Evolutionary conservation across 2,329 filamentous ascomycete genomes (phyloP).

Genomic region (Pezicula rhizophila): DNA sequence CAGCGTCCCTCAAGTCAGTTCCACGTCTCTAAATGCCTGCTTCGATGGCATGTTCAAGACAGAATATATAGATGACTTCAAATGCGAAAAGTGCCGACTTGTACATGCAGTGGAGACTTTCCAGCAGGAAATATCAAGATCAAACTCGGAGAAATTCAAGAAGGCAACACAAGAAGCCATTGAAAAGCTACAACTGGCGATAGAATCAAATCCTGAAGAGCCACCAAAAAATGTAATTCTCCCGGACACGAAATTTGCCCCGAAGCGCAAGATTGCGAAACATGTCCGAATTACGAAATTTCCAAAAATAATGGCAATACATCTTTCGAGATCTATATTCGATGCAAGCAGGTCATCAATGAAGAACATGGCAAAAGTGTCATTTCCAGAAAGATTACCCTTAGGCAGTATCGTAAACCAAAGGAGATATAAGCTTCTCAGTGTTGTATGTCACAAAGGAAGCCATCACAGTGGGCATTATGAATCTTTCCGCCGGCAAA

Average conservation of each 20-base stretch:
- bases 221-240: constrained; percentile 66
- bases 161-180: constrained; percentile 52
- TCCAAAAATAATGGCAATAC: constrained; percentile 84
- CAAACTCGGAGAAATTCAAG: constrained; percentile 45
- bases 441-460: constrained; percentile 88
- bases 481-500: constrained; percentile 88
- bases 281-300: constrained; percentile 83
- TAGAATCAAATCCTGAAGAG: constrained; percentile 77
- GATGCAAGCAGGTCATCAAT: constrained; percentile 69
- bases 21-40: constrained; percentile 77
- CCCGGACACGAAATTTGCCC: constrained; percentile 68
- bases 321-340: constrained; percentile 90
- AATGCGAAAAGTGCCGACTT: constrained; percentile 89
- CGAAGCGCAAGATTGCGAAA: constrained; percentile 77
- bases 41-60: constrained; percentile 93
- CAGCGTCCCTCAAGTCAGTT: constrained; percentile 77
- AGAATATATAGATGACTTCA: constrained; percentile 95
- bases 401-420: constrained; percentile 74
- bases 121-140: constrained; percentile 48
- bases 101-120: constrained; percentile 67
- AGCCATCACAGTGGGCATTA: constrained; percentile 96
- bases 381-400: constrained; percentile 81
- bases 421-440: constrained; percentile 77
- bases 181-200: constrained; percentile 58
- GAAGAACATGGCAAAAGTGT: constrained; percentile 92